Conservation (phyloP, 2,329 filamentous ascomycete genomes). For the Fonsecaea nubica region DNA sequence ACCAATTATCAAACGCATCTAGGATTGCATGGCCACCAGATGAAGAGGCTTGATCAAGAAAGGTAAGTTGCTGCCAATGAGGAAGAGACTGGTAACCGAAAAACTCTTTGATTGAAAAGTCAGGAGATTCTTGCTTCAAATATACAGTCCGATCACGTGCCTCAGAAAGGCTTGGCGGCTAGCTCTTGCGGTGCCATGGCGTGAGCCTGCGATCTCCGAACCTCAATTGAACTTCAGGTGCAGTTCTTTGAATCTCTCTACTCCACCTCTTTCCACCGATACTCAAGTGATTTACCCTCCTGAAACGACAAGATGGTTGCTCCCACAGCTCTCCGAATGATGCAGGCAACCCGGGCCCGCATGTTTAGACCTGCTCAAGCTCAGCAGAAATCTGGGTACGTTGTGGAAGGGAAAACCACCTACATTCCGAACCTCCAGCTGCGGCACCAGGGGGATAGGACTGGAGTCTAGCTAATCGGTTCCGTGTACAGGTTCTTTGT, state of each 20-base stretch:
- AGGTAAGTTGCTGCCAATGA: constrained; percentile 6
- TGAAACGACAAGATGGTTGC: constrained; percentile 37
- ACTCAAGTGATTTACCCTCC: background rate
- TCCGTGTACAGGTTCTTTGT: constrained; percentile 49
- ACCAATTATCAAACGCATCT: background rate
- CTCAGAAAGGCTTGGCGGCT: constrained; percentile 24
- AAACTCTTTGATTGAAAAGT: constrained; percentile 11
- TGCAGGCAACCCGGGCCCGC: constrained; percentile 40
- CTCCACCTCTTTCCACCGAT: background rate
- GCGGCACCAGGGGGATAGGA: background rate
- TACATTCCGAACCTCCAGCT: background rate
- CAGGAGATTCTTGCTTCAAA: constrained; percentile 26
- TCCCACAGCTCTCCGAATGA: constrained; percentile 41
- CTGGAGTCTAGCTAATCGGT: constrained; percentile 1
- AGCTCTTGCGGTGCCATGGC: constrained; percentile 10
- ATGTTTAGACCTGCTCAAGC: constrained; percentile 37
- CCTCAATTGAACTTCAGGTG: constrained; percentile 13
- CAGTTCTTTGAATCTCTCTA: constrained; percentile 20
- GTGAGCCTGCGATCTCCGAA: constrained; percentile 19
- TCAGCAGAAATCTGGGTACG: constrained; percentile 35
- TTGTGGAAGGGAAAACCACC: constrained; percentile 3
- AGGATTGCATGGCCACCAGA: background rate
- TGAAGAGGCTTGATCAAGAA: constrained; percentile 5
- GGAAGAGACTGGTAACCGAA: constrained; percentile 5
- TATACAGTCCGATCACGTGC: constrained; percentile 27